Conservation (phyloP, 2,329 filamentous ascomycete genomes). For the Penicillium sp. region DNA sequence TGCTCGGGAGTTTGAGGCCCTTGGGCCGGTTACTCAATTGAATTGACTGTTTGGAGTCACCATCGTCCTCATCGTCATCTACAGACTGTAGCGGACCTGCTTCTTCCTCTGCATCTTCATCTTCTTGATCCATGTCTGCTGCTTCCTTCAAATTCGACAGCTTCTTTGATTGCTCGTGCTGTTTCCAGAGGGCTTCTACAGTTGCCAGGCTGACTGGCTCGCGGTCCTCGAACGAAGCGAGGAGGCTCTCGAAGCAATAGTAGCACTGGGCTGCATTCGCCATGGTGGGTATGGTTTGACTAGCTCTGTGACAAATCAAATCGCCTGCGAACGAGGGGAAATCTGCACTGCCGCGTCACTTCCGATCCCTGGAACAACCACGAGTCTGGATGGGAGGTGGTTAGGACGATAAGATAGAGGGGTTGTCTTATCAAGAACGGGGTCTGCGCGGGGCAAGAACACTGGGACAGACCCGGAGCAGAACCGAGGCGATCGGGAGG, state of each 20-base stretch:
- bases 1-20: conserved; percentile 28
- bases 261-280: conserved; percentile 80
- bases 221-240: conserved; percentile 66
- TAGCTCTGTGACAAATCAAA: not conserved
- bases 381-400: conserved; percentile 5
- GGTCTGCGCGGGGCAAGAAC: not conserved
- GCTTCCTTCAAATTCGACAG: conserved; percentile 30
- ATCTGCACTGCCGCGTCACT: conserved; percentile 3
- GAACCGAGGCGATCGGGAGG: conserved; percentile 4
- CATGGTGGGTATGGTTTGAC: conserved; percentile 51
- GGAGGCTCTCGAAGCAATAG: conserved; percentile 84
- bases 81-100: conserved; percentile 6
- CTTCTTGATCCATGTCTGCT: conserved; percentile 21
- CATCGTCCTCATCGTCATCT: conserved; percentile 27
- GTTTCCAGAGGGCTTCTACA: conserved; percentile 63
- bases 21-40: conserved; percentile 15
- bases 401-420: conserved; percentile 16
- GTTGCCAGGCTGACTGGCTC: conserved; percentile 60
- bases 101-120: conserved; percentile 26
- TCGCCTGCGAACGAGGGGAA: not conserved
- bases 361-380: conserved; percentile 7
- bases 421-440: conserved; percentile 9
- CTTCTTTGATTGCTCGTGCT: conserved; percentile 43
- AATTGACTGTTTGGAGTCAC: conserved; percentile 10
- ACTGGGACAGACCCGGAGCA: not conserved